Conservation (phyloP, 2,329 filamentous ascomycete species). For the Diplodia scrobiculata region DNA sequence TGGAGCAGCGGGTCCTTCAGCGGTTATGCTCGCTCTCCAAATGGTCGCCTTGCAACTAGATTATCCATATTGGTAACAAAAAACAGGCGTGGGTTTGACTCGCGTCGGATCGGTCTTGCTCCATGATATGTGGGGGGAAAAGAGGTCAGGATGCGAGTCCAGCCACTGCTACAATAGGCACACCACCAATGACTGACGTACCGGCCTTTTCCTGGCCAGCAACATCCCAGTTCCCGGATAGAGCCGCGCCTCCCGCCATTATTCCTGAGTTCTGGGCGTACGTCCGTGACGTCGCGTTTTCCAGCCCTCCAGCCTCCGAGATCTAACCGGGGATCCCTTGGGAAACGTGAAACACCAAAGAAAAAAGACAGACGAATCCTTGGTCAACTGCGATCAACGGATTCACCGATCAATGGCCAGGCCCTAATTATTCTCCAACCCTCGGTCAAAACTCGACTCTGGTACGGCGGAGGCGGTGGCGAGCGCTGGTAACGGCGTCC, state of each 20-base stretch:
- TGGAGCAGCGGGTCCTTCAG: background rate
- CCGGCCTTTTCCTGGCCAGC: background rate
- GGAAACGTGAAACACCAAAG: background rate
- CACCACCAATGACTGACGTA: background rate
- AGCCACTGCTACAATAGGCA: background rate
- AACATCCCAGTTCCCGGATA: conserved; percentile 13
- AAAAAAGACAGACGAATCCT: background rate
- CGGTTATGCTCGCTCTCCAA: background rate
- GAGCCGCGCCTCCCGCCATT: conserved; percentile 10
- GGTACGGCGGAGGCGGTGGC: background rate
- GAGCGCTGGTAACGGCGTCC: background rate
- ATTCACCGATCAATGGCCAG: background rate
- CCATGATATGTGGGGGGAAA: background rate
- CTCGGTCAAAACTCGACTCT: background rate
- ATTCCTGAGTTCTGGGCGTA: conserved; percentile 5
- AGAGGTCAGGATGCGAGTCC: background rate
- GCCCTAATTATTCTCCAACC: background rate
- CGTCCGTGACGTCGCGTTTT: conserved; percentile 1
- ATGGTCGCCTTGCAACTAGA: conserved; percentile 10
- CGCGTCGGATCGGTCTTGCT: conserved; percentile 8
- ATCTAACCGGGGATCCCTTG: background rate
- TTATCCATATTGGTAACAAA: background rate
- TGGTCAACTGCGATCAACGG: background rate
- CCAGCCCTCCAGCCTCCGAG: background rate
- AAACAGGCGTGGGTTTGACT: conserved; percentile 9